Percentiles rank a stretch among this genome's conserved stretches.
Conservation (phyloP, 73 alveolate species). For the Paramecium sexaurelia region DNA sequence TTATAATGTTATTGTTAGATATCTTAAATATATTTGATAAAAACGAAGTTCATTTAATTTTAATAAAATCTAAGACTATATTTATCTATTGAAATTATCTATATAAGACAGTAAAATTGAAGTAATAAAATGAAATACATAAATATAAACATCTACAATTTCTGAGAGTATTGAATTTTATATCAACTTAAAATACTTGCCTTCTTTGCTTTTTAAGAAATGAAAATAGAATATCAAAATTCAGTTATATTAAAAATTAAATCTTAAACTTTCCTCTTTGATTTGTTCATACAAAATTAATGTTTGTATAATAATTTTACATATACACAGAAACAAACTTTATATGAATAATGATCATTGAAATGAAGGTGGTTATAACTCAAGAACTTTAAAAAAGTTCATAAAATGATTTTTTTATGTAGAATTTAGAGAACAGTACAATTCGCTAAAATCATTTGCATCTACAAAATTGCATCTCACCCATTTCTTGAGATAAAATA, state of each 20-base stretch:
- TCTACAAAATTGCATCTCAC: background rate
- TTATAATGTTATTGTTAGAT: background rate
- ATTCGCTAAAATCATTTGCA: background rate
- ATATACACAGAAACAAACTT: slow-evolving; percentile 20
- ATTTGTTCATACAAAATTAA: background rate
- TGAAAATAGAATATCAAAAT: background rate
- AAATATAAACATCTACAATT: background rate
- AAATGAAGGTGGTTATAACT: slow-evolving; percentile 21
- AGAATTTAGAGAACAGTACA: slow-evolving; percentile 4
- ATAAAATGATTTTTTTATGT: slow-evolving; percentile 11
- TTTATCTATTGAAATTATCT: background rate
- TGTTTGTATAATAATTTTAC: background rate
- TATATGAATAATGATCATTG: slow-evolving; percentile 6
- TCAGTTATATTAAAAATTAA: background rate
- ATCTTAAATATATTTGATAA: background rate
- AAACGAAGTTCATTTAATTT: background rate
- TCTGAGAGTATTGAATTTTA: no score
- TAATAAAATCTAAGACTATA: background rate
- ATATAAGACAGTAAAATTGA: background rate
- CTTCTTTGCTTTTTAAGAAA: background rate
- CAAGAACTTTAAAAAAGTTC: slow-evolving; percentile 22
- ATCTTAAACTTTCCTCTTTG: background rate
- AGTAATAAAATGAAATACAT: background rate
- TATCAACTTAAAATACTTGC: no score
- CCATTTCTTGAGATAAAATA: slow-evolving; percentile 36